Evolutionary conservation across 2,329 filamentous ascomycete genomes (phyloP).

Genomic region (Westerdykella aurantiaca): DNA sequence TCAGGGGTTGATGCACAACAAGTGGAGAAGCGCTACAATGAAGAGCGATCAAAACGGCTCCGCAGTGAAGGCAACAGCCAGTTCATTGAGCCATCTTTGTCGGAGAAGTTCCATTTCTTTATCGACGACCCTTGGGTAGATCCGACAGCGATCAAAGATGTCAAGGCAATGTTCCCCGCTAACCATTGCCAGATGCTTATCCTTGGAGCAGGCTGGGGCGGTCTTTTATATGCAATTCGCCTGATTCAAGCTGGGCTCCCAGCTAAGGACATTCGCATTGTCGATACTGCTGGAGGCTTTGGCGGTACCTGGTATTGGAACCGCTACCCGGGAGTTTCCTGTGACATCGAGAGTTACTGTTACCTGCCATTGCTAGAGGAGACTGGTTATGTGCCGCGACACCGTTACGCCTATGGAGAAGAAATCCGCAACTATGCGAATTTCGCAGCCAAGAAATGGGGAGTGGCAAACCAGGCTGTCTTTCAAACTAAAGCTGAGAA

Average conservation of each 20-base stretch:
- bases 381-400: slow-evolving; percentile 51
- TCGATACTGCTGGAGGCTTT: slow-evolving; percentile 44
- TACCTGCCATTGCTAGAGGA: slow-evolving; percentile 59
- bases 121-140: slow-evolving; percentile 11
- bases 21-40: slow-evolving; percentile 3
- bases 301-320: slow-evolving; percentile 49
- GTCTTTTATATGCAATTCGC: slow-evolving; percentile 36
- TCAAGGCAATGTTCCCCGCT: slow-evolving; percentile 5
- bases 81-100: slow-evolving; percentile 7
- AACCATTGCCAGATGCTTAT: slow-evolving; percentile 25
- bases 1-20: no score
- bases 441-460: slow-evolving; percentile 36
- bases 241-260: slow-evolving; percentile 35
- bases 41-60: slow-evolving; percentile 14
- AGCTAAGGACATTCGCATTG: slow-evolving; percentile 33
- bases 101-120: slow-evolving; percentile 7
- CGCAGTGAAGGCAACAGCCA: slow-evolving; percentile 9
- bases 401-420: slow-evolving; percentile 41
- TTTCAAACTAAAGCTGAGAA: slow-evolving; percentile 37
- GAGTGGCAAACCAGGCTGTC: slow-evolving; percentile 37
- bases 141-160: background rate
- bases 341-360: slow-evolving; percentile 56
- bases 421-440: slow-evolving; percentile 44
- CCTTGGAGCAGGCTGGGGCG: slow-evolving; percentile 39
- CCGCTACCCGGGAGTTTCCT: slow-evolving; percentile 45